Evolutionary conservation across 257 asterid species (phyloP).

Genomic region (Nicotiana knightiana): DNA sequence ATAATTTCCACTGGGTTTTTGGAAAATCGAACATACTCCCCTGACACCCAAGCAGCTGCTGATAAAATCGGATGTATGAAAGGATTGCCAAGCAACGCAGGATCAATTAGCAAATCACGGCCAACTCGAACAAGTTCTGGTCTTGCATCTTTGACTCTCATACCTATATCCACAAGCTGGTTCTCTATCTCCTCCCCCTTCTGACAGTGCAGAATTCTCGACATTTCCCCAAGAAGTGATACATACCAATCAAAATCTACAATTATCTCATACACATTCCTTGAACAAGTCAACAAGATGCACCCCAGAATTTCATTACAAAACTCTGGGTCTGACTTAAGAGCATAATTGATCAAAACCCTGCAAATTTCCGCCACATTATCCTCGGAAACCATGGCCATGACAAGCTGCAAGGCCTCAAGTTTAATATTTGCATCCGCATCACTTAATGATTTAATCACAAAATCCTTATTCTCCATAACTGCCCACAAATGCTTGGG

Average conservation of each 20-base stretch:
- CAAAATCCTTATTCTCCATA: conserved; percentile 81
- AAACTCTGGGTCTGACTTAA: conserved; percentile 82
- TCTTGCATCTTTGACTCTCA: conserved; percentile 96
- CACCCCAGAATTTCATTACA: conserved; percentile 83
- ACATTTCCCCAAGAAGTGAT: conserved; percentile 80
- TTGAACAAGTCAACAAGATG: conserved; percentile 60
- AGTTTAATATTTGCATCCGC: conserved; percentile 65
- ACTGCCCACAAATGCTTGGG: conserved; percentile 68
- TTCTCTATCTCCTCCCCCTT: conserved; percentile 70
- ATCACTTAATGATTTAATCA: conserved; percentile 86
- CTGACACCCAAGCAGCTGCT: conserved; percentile 90
- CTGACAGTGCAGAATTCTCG: conserved; percentile 82
- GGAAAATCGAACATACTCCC: conserved; percentile 82
- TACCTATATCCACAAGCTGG: conserved; percentile 85
- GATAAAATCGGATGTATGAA: conserved; percentile 61
- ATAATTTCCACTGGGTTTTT: conserved; percentile 75
- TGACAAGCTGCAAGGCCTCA: conserved; percentile 80
- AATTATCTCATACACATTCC: conserved; percentile 66
- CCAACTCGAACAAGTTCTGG: conserved; percentile 70
- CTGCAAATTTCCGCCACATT: conserved; percentile 73
- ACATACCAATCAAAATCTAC: conserved; percentile 92
- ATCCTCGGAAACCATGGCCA: conserved; percentile 87
- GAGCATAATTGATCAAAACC: conserved; percentile 76
- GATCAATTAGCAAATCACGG: conserved; percentile 85
- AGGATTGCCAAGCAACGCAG: conserved; percentile 85